Conservation (phyloP, 2,329 filamentous ascomycete species). For the Fusarium sp. region DNA sequence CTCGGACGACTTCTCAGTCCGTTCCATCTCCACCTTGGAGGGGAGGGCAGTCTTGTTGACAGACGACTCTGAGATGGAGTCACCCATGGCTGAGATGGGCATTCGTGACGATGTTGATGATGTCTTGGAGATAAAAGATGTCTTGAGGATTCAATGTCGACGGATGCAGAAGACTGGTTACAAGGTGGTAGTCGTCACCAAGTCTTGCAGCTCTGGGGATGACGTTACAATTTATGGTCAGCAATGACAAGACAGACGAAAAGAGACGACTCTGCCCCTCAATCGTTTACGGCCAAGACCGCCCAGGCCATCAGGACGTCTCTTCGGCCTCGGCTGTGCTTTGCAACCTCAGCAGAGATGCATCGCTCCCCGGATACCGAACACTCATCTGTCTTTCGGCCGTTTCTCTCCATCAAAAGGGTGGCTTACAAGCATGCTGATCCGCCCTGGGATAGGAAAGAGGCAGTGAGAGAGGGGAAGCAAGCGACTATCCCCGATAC, state of each 20-base stretch:
- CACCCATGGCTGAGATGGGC: conserved; percentile 45
- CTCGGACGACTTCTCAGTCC: conserved; percentile 40
- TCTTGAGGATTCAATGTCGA: conserved; percentile 5
- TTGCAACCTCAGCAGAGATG: not conserved
- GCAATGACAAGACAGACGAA: conserved; percentile 18
- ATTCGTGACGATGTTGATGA: conserved; percentile 37
- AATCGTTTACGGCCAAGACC: conserved; percentile 20
- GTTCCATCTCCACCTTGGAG: conserved; percentile 50
- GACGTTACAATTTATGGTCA: conserved; percentile 42
- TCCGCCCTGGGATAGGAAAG: conserved; percentile 17
- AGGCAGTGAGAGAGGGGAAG: conserved; percentile 6
- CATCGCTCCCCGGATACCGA: conserved; percentile 14
- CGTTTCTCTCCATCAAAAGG: not conserved
- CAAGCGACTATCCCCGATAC: conserved; percentile 22
- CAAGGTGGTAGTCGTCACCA: conserved; percentile 29
- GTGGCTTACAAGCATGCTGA: conserved; percentile 21
- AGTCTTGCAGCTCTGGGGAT: conserved; percentile 32
- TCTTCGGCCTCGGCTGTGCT: conserved; percentile 23
- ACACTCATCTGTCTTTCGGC: not conserved
- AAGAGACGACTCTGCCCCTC: conserved; percentile 21
- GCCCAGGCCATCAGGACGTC: not conserved
- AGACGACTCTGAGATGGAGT: conserved; percentile 51
- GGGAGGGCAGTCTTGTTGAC: conserved; percentile 48
- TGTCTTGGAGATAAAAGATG: not conserved
- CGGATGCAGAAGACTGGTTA: conserved; percentile 18